Conservation (phyloP, 2,329 filamentous ascomycete genomes). For the Penicillium janthinellum region DNA sequence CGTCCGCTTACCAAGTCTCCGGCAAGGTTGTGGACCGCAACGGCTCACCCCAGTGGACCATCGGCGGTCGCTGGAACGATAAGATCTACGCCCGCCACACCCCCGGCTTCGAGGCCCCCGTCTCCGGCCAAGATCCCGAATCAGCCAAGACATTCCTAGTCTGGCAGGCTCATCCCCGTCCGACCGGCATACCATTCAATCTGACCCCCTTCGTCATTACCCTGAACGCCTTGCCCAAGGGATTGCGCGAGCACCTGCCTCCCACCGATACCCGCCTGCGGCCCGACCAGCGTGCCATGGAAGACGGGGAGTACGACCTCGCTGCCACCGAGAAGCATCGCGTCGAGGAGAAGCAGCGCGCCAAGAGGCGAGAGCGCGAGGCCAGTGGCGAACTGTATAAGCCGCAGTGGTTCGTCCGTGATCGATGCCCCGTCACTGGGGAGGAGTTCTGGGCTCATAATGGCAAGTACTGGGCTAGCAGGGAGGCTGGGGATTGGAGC, state of each 20-base stretch:
- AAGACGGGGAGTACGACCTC: constrained; percentile 94
- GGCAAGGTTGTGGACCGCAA: constrained; percentile 80
- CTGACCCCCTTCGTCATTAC: constrained; percentile 94
- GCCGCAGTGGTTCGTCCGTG: constrained; percentile 82
- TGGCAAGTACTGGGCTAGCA: constrained; percentile 80
- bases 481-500: constrained; percentile 66
- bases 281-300: constrained; percentile 96
- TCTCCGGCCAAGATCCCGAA: constrained; percentile 57
- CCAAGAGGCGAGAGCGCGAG: constrained; percentile 72
- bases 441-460: constrained; percentile 90
- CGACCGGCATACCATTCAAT: constrained; percentile 89
- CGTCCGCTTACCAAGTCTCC: constrained; percentile 82
- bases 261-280: constrained; percentile 92
- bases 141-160: constrained; percentile 81
- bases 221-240: constrained; percentile 87
- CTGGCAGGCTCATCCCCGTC: constrained; percentile 84
- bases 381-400: constrained; percentile 75
- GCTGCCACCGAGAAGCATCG: constrained; percentile 93
- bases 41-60: constrained; percentile 81
- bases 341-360: constrained; percentile 87
- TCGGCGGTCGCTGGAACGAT: constrained; percentile 96
- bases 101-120: constrained; percentile 75
- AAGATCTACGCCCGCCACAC: constrained; percentile 93
- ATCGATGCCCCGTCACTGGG: constrained; percentile 74
- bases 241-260: constrained; percentile 73